Percentiles rank a stretch among this genome's conserved stretches.
Conservation (phyloP, 208 protist genomes). For the Porcisia hertigi region DNA sequence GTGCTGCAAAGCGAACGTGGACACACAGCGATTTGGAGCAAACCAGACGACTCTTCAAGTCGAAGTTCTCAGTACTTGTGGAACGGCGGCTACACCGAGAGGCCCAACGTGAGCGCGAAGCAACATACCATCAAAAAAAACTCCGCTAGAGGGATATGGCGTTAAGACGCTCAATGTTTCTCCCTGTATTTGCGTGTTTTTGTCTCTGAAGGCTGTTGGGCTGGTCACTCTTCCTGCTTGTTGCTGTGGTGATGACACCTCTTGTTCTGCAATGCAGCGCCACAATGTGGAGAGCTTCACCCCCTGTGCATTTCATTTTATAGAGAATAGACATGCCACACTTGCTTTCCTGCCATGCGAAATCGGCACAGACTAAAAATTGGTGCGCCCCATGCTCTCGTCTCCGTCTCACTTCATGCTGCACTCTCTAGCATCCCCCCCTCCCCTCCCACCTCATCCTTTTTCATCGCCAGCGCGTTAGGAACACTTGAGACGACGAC, state of each 20-base stretch:
- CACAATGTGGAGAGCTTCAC: background rate
- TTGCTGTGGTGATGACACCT: background rate
- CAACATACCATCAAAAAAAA: too few relatives aligned
- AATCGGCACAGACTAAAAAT: background rate
- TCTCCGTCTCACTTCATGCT: background rate
- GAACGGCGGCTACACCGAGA: too few relatives aligned
- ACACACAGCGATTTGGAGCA: too few relatives aligned
- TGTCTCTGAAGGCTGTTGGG: background rate
- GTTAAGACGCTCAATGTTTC: background rate
- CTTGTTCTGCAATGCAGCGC: background rate
- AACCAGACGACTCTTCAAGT: too few relatives aligned
- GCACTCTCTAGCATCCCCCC: background rate
- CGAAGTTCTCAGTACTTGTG: too few relatives aligned
- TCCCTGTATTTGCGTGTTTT: background rate
- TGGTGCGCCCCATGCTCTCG: too few relatives aligned
- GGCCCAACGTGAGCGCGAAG: too few relatives aligned
- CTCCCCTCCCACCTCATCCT: background rate
- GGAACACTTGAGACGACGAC: background rate
- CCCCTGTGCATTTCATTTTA: background rate
- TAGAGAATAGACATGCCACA: background rate
- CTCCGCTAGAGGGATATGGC: background rate
- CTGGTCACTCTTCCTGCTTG: background rate
- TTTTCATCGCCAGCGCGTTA: background rate
- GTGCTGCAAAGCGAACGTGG: too few relatives aligned
- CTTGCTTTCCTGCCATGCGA: background rate